Evolutionary conservation across 768 basidiomycete genomes (phyloP).

Genomic region (Agrocybe pediades): DNA sequence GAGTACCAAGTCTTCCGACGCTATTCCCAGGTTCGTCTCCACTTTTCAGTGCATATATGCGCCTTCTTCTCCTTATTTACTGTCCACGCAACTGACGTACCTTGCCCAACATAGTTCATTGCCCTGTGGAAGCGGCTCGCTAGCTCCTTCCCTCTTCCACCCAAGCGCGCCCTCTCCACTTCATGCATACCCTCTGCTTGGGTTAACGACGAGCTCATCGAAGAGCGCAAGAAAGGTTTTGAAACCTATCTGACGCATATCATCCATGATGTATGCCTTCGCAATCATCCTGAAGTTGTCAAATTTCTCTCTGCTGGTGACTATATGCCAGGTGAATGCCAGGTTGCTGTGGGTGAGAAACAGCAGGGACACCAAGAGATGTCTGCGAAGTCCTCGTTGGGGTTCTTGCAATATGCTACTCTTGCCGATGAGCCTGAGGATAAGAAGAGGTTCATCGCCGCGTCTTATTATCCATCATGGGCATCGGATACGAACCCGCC

Average conservation of each 20-base stretch:
- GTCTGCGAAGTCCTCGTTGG: constrained; percentile 2
- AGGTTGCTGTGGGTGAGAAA: too few relatives aligned
- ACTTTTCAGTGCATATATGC: constrained; percentile 17
- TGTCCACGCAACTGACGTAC: neutral
- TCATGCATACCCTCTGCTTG: constrained; percentile 49
- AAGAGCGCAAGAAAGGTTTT: constrained; percentile 49
- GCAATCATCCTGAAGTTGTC: constrained; percentile 30
- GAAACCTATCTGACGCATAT: constrained; percentile 41
- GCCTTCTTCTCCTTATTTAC: neutral
- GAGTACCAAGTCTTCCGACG: constrained; percentile 16
- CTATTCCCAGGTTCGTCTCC: constrained; percentile 16
- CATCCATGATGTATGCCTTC: constrained; percentile 33
- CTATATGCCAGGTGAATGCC: constrained; percentile 5
- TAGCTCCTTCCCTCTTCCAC: constrained; percentile 42
- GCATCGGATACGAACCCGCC: constrained; percentile 47
- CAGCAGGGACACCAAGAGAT: too few relatives aligned
- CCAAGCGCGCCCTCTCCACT: constrained; percentile 46
- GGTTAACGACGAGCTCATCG: constrained; percentile 52
- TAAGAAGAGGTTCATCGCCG: constrained; percentile 33
- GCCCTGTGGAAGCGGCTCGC: constrained; percentile 37
- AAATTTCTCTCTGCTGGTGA: constrained; percentile 34
- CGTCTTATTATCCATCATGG: constrained; percentile 57
- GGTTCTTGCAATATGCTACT: neutral
- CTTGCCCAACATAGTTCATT: constrained; percentile 22
- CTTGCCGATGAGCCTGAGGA: constrained; percentile 4